These are phyloP conservation scores for Phytophthora ohioensis DNA, from an alignment of 352 stramenopile species.

Conservation along the genomic window DNA sequence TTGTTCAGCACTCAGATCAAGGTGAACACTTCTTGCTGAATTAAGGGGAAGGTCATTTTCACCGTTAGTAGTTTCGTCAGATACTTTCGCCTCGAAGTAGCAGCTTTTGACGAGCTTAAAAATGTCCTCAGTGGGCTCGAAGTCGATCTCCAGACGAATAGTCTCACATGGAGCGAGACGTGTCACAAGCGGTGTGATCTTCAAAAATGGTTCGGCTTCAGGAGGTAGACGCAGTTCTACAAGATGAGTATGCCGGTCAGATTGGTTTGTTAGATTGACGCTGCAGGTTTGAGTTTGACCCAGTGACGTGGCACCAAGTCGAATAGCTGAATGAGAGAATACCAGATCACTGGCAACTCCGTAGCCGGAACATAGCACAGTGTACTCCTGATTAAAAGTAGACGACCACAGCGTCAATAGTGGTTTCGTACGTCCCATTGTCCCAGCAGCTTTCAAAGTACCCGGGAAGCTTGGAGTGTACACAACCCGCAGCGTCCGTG, in stretches of 20 bases:
- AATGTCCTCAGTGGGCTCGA: conserved; percentile 57
- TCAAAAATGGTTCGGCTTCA: conserved; percentile 46
- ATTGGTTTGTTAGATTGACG: conserved; percentile 45
- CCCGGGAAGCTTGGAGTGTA: conserved; percentile 43
- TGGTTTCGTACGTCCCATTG: conserved; percentile 11
- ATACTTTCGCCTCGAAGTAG: conserved; percentile 16
- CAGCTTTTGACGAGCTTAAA: conserved; percentile 44
- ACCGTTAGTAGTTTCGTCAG: background rate
- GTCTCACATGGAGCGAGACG: conserved; percentile 49
- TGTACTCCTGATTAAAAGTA: conserved; percentile 52
- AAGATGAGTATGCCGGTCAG: conserved; percentile 27
- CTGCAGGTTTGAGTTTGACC: conserved; percentile 48
- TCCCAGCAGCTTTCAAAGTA: conserved; percentile 7
- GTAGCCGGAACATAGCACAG: conserved; percentile 39
- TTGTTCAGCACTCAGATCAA: conserved; percentile 19
- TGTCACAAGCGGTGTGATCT: conserved; percentile 74
- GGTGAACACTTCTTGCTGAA: conserved; percentile 19
- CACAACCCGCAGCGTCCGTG: conserved; percentile 33
- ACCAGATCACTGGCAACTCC: conserved; percentile 38
- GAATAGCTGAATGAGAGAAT: conserved; percentile 49
- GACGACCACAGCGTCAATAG: conserved; percentile 44
- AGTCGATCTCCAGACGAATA: conserved; percentile 86
- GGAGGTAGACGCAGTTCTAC: conserved; percentile 44
- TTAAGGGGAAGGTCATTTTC: background rate
- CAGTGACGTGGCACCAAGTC: conserved; percentile 48